phyloP scores from a whole-genome alignment of 805 yeast species.

The Myxozyma melibiosi region DNA sequence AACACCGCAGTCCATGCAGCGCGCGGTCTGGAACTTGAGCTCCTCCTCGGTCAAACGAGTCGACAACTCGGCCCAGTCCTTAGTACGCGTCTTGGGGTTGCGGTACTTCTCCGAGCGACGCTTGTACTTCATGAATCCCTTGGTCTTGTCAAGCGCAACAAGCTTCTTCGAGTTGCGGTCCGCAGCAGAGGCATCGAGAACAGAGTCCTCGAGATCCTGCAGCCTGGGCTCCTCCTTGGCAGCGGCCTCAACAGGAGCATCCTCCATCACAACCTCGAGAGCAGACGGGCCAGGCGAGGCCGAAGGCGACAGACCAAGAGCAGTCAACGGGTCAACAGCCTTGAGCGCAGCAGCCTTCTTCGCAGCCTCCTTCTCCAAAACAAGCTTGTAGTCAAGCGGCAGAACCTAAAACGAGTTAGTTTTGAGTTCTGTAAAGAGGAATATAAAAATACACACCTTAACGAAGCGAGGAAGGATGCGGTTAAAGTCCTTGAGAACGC shows the following conservation, averaged over 20 bases:
- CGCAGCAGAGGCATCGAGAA: constrained; percentile 67
- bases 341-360: constrained; percentile 64
- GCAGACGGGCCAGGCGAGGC: constrained; percentile 13
- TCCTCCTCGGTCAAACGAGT: constrained; percentile 81
- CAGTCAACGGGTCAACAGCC: constrained; percentile 42
- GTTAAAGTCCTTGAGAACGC: constrained; percentile 83
- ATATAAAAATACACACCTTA: constrained; percentile 75
- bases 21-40: constrained; percentile 86
- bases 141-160: constrained; percentile 70
- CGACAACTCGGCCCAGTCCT: constrained; percentile 92
- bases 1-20: constrained; percentile 99
- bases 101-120: constrained; percentile 87
- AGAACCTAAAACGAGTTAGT: constrained; percentile 42
- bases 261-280: constrained; percentile 75
- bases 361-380: constrained; percentile 74
- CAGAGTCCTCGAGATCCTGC: constrained; percentile 85
- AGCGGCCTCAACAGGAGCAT: constrained; percentile 55
- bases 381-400: constrained; percentile 89
- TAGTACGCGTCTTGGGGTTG: constrained; percentile 68
- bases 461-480: constrained; percentile 85
- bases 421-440: constrained; percentile 46
- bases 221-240: constrained; percentile 71
- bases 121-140: constrained; percentile 93
- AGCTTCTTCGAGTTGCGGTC: constrained; percentile 61
- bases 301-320: constrained; percentile 25